Conservation (phyloP, 257 asterid genomes). For the Anisodus tanguticus region DNA sequence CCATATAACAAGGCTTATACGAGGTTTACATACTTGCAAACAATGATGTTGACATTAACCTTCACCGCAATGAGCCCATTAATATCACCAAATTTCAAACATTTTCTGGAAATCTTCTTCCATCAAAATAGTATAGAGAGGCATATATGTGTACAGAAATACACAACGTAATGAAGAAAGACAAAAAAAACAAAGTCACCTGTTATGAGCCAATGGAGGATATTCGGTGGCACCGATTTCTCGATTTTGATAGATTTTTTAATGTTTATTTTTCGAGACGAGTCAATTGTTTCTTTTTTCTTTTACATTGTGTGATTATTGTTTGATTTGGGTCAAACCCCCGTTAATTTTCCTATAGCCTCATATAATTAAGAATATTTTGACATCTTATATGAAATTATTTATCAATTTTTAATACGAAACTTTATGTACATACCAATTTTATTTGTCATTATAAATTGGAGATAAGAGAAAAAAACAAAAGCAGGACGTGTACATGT, state of each 20-base stretch:
- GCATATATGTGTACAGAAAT: background rate
- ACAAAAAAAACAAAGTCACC: background rate
- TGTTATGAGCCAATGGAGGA: background rate
- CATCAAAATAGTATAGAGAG: background rate
- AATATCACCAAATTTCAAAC: background rate
- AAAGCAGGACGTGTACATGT: background rate
- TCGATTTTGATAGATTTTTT: no score
- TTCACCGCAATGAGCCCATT: background rate
- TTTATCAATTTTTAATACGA: no score
- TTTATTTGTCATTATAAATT: no score
- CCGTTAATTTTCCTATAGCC: background rate
- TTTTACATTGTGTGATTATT: no score
- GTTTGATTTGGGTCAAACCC: background rate
- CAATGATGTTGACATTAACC: background rate
- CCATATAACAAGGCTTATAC: background rate
- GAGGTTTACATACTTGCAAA: conserved; percentile 8
- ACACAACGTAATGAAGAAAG: background rate
- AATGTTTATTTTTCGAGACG: no score
- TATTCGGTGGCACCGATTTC: background rate
- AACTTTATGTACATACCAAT: background rate
- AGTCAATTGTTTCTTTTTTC: no score
- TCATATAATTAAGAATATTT: no score
- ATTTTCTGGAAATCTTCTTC: background rate
- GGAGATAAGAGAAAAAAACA: background rate
- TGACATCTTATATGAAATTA: no score